Evolutionary conservation across 1,139 yeast genomes (phyloP), one percentile per base, ranked within the genome.

Genomic region (Yarrowia galli): DNA sequence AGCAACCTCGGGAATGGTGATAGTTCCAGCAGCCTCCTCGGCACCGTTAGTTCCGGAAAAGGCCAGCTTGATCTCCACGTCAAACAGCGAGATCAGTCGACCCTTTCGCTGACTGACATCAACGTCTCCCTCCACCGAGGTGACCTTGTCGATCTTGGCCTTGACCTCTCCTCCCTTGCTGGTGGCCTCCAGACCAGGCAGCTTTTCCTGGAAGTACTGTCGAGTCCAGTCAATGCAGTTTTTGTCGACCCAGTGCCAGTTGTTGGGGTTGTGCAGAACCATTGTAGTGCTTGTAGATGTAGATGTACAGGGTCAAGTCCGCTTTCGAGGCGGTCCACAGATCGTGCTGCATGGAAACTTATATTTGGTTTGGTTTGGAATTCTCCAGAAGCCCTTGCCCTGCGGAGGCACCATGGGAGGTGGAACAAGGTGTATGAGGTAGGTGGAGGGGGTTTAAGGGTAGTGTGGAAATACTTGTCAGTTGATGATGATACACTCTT

Each of bases 161-260:
- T 77, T 73, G 45, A 79, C 76, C 9, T 75, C 79, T 16, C 74
- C 80, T 22, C 77, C 79, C 35, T 72, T 72, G 16, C 80, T 80
- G 12, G 76, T 69, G n/a, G 82, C 85, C 9, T 77, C 71, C 56
- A 87, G 72, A 1, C 88, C 88, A 13, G 81, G 80, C 53, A 92
- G 80, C 67, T 86, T 84, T 63, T 85, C 84, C 61, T 81, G 78
- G 77, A 95, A 91, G 78, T 93, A 95, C 60, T 85, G 84, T 71
- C 87, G 86, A 16, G 97, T 84, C 99, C 99, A 95, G 71, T 86
- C 88, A 70, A 93, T 84, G 80, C 99, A 95, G 83, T 95, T 95
- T 79, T 95, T 95, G 80, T 95, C 98, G 71, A 95, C 98, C 99
- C 99, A 95, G 83, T 95, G 99, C 99, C 92, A 88, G 78, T 88